Percentiles rank a stretch among this genome's conserved stretches.
Evolutionary conservation across 257 asterid species (phyloP).

Genomic region (Handroanthus guayacan): DNA sequence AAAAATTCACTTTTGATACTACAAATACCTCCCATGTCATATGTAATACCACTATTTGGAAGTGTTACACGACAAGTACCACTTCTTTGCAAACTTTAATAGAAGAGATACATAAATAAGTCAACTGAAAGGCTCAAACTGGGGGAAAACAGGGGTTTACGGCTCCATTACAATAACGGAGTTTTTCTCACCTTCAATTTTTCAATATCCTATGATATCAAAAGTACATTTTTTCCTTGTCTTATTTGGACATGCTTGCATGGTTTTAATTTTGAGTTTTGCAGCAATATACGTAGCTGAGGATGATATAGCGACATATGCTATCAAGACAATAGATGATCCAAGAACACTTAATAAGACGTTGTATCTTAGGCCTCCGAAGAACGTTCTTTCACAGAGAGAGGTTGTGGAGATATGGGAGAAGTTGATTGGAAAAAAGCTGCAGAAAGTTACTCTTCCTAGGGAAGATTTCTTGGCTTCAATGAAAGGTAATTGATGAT

Average conservation of each 20-base stretch:
- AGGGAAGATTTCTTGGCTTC: slow-evolving; percentile 53
- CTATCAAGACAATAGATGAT: slow-evolving; percentile 61
- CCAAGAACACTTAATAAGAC: slow-evolving; percentile 67
- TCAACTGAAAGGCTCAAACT: too few relatives aligned
- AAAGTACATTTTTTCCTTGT: too few relatives aligned
- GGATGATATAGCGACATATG: slow-evolving; percentile 63
- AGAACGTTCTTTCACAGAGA: slow-evolving; percentile 59
- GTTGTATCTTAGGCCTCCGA: slow-evolving; percentile 57
- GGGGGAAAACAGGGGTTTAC: too few relatives aligned
- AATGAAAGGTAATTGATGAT: slow-evolving; percentile 52
- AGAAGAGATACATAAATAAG: too few relatives aligned
- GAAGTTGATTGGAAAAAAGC: slow-evolving; percentile 46
- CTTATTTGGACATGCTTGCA: neutral
- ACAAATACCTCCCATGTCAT: too few relatives aligned
- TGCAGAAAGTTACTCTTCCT: slow-evolving; percentile 48
- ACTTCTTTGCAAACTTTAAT: too few relatives aligned
- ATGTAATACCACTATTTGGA: too few relatives aligned
- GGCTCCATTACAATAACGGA: too few relatives aligned
- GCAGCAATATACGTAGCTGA: slow-evolving; percentile 57
- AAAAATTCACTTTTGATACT: too few relatives aligned
- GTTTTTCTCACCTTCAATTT: too few relatives aligned
- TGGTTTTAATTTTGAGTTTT: neutral
- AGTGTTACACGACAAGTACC: too few relatives aligned
- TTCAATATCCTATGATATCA: too few relatives aligned
- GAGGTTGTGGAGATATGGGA: slow-evolving; percentile 64